Base-by-base conservation (phyloP, 2,329 filamentous ascomycete species). In the Talaromyces marneffei region DNA sequence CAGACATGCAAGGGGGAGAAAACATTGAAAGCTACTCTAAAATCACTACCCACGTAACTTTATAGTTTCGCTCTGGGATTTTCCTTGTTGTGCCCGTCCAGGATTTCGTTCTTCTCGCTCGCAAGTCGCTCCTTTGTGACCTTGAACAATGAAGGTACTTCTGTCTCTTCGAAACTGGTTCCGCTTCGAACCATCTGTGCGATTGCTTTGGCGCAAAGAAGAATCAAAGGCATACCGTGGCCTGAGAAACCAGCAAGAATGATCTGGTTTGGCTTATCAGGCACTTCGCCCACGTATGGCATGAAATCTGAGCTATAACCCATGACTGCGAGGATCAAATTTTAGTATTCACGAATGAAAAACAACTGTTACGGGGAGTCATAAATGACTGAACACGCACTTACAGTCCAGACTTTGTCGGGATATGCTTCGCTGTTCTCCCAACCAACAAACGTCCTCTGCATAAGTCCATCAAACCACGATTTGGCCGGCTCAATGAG, bases 181-280 rank as follows among this genome's bases (percentile, higher is more conserved):
- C 65, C 66, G 1, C 68, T 66, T 14, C 67, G 57, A 62, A 87
- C 79, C 81, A 87, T 85, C 18, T 77, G 73, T 4, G 80, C 83
- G 59, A 88, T 66, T 1, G 81, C 86, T 65, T 82, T 81, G 0
- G 85, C 84, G 27, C 80, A 82, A 68, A 85, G 80, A 74, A 84
- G 82, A 60, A 84, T 85, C 20, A 85, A 71, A 1, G 86, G 85
- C 86, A 88, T 88, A 0, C 86, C 85, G 70, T 89, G 85, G 0
- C 87, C 87, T 68, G 87, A 86, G 65, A 88, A 88, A 3, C 84
- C 81, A 3, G 82, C 84, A 35, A 79, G 78, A 2, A 86, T 76
- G 79, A 82, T 88, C 23, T 88, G 68, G 0, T 81, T 79, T 14
- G 72, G 66, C 53, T 68, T 69, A 0, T 69, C 75, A 1, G 80